Conservation (phyloP, 192 early-diverging fungal genomes). For the Rhizoclosmatium globosum region DNA sequence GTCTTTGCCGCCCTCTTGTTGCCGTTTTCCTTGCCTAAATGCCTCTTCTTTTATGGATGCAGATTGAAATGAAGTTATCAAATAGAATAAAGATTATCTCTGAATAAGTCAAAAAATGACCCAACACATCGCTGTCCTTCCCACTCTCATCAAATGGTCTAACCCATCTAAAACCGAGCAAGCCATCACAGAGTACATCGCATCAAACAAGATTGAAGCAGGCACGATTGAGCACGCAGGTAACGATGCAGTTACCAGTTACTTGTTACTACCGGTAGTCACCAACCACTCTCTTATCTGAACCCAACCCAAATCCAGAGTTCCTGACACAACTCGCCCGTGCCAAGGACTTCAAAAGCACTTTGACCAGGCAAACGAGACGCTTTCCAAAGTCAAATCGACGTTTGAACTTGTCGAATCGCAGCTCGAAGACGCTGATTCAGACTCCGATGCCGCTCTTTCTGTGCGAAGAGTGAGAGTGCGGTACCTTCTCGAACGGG, state of each 20-base stretch:
- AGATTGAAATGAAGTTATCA: background rate
- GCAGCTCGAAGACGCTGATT: background rate
- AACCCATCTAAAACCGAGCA: constrained; percentile 2
- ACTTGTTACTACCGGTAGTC: background rate
- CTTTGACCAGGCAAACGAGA: background rate
- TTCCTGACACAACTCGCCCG: constrained; percentile 22
- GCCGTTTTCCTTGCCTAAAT: too few species aligned
- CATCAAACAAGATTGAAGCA: background rate
- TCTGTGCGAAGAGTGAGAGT: constrained; percentile 8
- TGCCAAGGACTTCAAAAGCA: constrained; percentile 7
- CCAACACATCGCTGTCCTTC: background rate
- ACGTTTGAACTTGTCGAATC: constrained; percentile 1
- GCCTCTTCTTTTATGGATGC: too few species aligned
- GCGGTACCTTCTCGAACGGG: constrained; percentile 11
- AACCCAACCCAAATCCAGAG: background rate
- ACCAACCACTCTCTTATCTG: background rate
- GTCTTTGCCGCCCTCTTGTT: too few species aligned
- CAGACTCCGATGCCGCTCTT: background rate
- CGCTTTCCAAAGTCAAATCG: background rate
- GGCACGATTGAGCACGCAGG: background rate
- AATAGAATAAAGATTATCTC: background rate
- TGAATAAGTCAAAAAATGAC: background rate
- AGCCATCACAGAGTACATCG: background rate
- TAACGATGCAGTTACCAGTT: background rate
- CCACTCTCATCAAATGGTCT: background rate